Evolutionary conservation across 495 filamentous ascomycete species (phyloP), one percentile per base, ranked within the genome.

Genomic region (Aspergillus biplanus): DNA sequence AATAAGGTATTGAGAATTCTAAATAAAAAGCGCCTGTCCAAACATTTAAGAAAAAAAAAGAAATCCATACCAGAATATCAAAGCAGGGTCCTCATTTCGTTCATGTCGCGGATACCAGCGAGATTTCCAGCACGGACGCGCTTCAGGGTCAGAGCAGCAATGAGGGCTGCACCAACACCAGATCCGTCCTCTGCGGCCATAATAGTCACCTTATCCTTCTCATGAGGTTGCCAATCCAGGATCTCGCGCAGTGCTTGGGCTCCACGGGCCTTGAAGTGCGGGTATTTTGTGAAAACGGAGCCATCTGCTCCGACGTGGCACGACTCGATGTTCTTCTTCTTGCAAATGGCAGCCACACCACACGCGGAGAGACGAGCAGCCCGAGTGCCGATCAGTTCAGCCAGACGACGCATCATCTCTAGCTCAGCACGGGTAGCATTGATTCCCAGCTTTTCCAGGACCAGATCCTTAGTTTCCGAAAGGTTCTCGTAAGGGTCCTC

Each of bases 201-300:
- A 64, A 98, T 89, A 76, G 87, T 85, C 39, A 98, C 87, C 48
- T 92, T 92, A 73, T 98, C 94, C 71, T 89, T 85, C 73, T 90
- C 89, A 9, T 79, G 86, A 54, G 85, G 85, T 4, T 87, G 82
- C 95, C 94, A 97, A 76, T 95, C 92, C 12, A 98, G 84, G 68
- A 97, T 97, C 81, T 98, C 93, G 18, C 92, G 87, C 21, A 98
- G 86, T 21, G 94, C 94, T 67, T 87, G 82, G 5, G 94, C 94
- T 59, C 93, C 92, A 54, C 94, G 90, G 15, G 85, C 85, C 83
- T 97, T 94, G 84, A 98, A 98, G 76, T 97, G 91, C 2, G 94
- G 94, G 78, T 97, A 97, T 75, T 97, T 97, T 83, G 96, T 97
- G 83, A 97, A 98, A 48, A 98, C 93, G 11, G 90, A 94, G 31